Evolutionary conservation across 164 flowering plant genomes (phyloP).

Genomic region (Sextonia rubra): DNA sequence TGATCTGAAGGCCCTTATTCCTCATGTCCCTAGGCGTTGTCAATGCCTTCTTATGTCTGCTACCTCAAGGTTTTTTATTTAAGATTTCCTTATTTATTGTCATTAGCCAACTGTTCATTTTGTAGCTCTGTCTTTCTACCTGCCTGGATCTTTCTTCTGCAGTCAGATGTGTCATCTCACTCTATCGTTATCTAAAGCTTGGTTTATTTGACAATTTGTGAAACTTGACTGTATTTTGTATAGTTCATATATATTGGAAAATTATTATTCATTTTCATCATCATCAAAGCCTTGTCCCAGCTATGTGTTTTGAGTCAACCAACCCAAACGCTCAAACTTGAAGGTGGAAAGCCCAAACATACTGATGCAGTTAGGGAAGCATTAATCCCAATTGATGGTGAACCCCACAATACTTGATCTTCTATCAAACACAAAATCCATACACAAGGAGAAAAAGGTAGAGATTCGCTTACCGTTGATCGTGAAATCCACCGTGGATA

Average conservation of each 20-base stretch:
- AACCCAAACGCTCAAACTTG: too few relatives aligned
- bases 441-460: too few relatives aligned
- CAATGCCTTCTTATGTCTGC: constrained; percentile 99
- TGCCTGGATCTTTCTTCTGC: not conserved
- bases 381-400: too few relatives aligned
- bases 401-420: too few relatives aligned
- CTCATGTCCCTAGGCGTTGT: constrained; percentile 77
- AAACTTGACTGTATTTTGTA: not conserved
- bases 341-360: too few relatives aligned
- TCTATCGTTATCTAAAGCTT: not conserved
- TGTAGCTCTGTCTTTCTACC: not conserved
- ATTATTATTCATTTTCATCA: too few relatives aligned
- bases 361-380: too few relatives aligned
- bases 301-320: too few relatives aligned
- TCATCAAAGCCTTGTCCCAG: too few relatives aligned
- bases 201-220: not conserved
- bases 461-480: too few relatives aligned
- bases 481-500: too few relatives aligned
- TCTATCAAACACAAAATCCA: too few relatives aligned
- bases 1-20: constrained; percentile 67
- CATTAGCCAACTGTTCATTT: not conserved
- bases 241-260: not conserved
- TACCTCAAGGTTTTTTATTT: constrained; percentile 63
- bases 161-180: not conserved
- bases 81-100: constrained; percentile 7